phyloP scores from a whole-genome alignment of 805 yeast genomes.

The Candida peoriensis region DNA sequence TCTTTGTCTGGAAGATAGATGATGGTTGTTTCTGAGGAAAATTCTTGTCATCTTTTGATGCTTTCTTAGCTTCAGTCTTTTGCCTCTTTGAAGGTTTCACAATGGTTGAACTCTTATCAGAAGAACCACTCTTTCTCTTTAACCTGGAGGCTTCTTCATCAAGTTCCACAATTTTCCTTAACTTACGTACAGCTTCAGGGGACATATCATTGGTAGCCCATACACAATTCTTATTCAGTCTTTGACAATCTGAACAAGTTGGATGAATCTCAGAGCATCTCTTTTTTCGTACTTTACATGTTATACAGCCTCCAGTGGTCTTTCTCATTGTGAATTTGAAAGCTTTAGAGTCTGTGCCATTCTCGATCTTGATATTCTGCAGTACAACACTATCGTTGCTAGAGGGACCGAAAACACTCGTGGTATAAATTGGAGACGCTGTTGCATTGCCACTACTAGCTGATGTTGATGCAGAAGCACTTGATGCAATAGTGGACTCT shows the following conservation, averaged over 20 bases:
- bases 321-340: constrained; percentile 29
- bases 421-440: neutral
- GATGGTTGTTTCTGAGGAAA: neutral
- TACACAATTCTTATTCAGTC: constrained; percentile 60
- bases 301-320: constrained; percentile 59
- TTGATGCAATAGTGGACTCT: too few relatives aligned
- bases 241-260: constrained; percentile 56
- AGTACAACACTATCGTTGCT: constrained; percentile 14
- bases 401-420: neutral
- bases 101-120: neutral
- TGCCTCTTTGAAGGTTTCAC: neutral
- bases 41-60: neutral
- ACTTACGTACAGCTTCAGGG: constrained; percentile 25
- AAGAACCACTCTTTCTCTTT: constrained; percentile 4
- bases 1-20: neutral
- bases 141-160: constrained; percentile 14
- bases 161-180: constrained; percentile 24
- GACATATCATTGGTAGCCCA: constrained; percentile 53
- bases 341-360: constrained; percentile 17
- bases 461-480: neutral
- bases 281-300: constrained; percentile 66
- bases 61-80: too few relatives aligned
- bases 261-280: constrained; percentile 74
- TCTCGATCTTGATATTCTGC: constrained; percentile 14
- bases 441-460: neutral